A percentile compares a stretch with the other conserved stretches of the same genome.
Conservation (phyloP, 2,329 filamentous ascomycete species). For the Aspergillus jensenii region DNA sequence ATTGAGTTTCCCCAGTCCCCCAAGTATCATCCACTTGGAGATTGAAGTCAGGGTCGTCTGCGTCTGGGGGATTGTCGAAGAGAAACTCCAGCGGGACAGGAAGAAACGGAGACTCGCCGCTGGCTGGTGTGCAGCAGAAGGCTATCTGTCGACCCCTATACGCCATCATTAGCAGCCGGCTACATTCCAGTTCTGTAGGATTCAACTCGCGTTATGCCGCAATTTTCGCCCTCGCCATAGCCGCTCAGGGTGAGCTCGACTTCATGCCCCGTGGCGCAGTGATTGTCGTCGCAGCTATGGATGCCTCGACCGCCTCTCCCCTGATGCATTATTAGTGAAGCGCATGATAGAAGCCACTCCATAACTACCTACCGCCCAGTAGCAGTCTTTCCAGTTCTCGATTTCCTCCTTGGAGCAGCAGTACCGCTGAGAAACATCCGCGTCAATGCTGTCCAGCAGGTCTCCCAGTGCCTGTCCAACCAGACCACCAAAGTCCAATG, state of each 20-base stretch:
- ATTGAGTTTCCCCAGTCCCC: slow-evolving; percentile 15
- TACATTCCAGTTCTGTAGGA: too few species aligned
- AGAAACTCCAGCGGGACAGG: slow-evolving; percentile 22
- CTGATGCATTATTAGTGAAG: not conserved
- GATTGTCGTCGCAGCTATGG: slow-evolving; percentile 7
- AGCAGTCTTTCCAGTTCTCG: slow-evolving; percentile 11
- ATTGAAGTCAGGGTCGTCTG: slow-evolving; percentile 28
- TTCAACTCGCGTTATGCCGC: not conserved
- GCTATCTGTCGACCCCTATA: slow-evolving; percentile 4
- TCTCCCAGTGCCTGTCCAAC: slow-evolving; percentile 1
- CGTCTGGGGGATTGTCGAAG: slow-evolving; percentile 24
- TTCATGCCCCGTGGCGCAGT: not conserved
- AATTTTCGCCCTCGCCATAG: slow-evolving; percentile 10
- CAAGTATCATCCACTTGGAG: slow-evolving; percentile 31
- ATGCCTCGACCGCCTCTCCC: not conserved
- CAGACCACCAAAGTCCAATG: not conserved
- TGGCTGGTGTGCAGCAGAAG: slow-evolving; percentile 10
- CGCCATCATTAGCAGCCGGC: not conserved
- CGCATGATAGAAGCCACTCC: too few species aligned
- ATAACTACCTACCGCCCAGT: slow-evolving; percentile 5
- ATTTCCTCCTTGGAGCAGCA: slow-evolving; percentile 9
- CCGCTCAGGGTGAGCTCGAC: not conserved
- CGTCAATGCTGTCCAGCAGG: not conserved
- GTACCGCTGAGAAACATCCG: not conserved
- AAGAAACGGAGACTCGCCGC: slow-evolving; percentile 2